These are phyloP conservation scores for Fusarium chuoi DNA, from an alignment of 2,329 filamentous ascomycete species.

Conservation along the genomic window DNA sequence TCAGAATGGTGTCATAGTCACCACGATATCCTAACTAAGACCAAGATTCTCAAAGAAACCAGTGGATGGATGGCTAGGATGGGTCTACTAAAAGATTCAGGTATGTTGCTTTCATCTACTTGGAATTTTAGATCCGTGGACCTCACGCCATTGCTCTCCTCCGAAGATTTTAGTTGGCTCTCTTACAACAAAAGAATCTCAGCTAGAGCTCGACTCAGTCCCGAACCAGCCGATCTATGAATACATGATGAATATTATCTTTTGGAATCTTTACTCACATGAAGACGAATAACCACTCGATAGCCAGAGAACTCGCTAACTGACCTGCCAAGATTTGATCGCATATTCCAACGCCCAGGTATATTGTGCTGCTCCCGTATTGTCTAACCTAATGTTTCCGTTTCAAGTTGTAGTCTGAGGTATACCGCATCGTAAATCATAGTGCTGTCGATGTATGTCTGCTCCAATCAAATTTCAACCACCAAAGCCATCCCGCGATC, in stretches of 20 bases:
- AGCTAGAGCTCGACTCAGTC: background rate
- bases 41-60: background rate
- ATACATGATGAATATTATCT: background rate
- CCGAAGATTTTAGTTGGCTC: background rate
- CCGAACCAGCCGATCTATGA: background rate
- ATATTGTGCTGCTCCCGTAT: slow-evolving; percentile 27
- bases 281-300: background rate
- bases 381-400: slow-evolving; percentile 15
- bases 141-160: background rate
- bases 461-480: background rate
- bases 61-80: background rate
- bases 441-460: slow-evolving; percentile 23
- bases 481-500: slow-evolving; percentile 36
- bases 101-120: background rate
- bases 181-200: background rate
- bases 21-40: background rate
- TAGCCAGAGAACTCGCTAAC: background rate
- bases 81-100: background rate
- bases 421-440: slow-evolving; percentile 41
- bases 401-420: slow-evolving; percentile 22
- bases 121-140: background rate
- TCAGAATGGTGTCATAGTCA: background rate
- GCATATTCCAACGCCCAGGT: slow-evolving; percentile 22
- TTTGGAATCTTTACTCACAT: background rate
- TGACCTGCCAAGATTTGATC: background rate